phyloP scores from a whole-genome alignment of 2,329 filamentous ascomycete species.

The Cercospora zeae-maydis region DNA sequence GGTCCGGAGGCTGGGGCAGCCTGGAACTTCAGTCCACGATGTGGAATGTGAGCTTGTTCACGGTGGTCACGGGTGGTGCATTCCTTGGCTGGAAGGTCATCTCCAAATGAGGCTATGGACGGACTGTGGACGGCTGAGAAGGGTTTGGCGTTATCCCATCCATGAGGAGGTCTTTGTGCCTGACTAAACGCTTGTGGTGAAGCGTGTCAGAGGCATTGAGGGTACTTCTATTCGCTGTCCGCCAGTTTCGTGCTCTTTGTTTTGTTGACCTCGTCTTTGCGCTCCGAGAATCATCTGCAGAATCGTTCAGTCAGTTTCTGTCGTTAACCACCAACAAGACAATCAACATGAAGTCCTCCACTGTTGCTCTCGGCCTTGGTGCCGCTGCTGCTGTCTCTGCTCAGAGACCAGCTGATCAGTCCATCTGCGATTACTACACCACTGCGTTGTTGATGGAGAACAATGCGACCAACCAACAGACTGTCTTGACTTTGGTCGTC shows the following conservation, averaged over 20 bases:
- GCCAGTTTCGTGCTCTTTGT: background rate
- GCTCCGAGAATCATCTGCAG: background rate
- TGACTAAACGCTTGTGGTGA: background rate
- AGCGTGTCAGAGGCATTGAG: constrained; percentile 2
- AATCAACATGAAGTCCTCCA: constrained; percentile 20
- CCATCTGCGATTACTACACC: constrained; percentile 64
- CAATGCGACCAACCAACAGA: constrained; percentile 56
- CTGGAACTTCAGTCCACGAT: background rate
- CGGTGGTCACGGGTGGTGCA: background rate
- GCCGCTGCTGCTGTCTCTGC: constrained; percentile 26
- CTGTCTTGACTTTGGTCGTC: constrained; percentile 55
- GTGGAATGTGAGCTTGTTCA: background rate
- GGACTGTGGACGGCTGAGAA: background rate
- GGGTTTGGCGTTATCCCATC: background rate
- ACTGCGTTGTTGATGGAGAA: constrained; percentile 57
- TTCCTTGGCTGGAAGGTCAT: constrained; percentile 1
- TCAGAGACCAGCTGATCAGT: constrained; percentile 49
- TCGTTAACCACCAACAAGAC: background rate
- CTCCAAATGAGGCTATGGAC: background rate
- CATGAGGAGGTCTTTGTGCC: constrained; percentile 1
- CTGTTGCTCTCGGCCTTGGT: constrained; percentile 21
- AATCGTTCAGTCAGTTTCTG: background rate
- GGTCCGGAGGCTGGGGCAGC: background rate
- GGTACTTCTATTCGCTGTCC: constrained; percentile 13
- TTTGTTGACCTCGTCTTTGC: background rate